Conservation (phyloP, 2,329 filamentous ascomycete genomes). For the Fonsecaea multimorphosa region DNA sequence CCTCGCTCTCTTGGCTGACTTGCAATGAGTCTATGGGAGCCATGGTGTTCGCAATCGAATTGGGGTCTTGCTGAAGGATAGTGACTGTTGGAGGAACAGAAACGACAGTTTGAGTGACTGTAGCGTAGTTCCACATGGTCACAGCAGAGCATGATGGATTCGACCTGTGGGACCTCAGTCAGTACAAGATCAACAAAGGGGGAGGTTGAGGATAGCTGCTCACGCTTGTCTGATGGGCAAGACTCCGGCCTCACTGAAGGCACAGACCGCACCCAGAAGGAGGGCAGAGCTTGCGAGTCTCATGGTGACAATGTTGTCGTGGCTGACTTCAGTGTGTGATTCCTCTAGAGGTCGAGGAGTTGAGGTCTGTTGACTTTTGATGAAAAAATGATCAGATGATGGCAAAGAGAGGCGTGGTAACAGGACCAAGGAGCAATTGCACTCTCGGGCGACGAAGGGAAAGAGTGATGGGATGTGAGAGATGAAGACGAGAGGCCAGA, state of each 20-base stretch:
- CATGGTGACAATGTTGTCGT: conserved; percentile 20
- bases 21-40: conserved; percentile 32
- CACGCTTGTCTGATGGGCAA: conserved; percentile 33
- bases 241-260: conserved; percentile 23
- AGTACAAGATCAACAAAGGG: neutral
- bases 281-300: conserved; percentile 16
- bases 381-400: conserved; percentile 1
- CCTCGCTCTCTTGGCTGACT: conserved; percentile 30
- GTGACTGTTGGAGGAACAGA: conserved; percentile 32
- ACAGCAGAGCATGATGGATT: conserved; percentile 29
- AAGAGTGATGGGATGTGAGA: conserved; percentile 9
- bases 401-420: neutral
- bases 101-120: conserved; percentile 29
- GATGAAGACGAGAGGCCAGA: conserved; percentile 8
- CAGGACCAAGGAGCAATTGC: neutral
- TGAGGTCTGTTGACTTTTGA: neutral
- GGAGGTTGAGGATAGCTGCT: conserved; percentile 1
- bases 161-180: conserved; percentile 14
- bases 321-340: conserved; percentile 3
- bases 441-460: neutral
- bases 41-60: conserved; percentile 29
- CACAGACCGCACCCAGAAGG: conserved; percentile 24
- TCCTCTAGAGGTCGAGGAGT: neutral
- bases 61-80: conserved; percentile 36
- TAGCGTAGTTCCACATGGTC: conserved; percentile 28